Conservation (phyloP, 176 grass and related monocot species). For the Saccharum officinarum region DNA sequence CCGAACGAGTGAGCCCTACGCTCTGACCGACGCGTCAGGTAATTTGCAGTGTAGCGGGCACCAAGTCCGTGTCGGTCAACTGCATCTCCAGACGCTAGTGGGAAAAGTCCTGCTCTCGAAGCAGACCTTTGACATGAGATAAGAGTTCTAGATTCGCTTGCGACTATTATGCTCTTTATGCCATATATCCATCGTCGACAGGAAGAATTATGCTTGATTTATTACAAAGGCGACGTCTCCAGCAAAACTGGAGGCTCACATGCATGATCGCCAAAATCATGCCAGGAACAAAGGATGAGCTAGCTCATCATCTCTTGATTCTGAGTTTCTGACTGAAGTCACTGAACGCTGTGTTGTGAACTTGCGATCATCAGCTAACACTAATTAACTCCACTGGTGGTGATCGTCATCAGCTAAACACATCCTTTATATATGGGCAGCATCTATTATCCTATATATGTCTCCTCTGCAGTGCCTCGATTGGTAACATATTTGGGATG, state of each 20-base stretch:
- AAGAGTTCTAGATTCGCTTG: not conserved
- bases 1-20: constrained; percentile 15
- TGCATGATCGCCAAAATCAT: not conserved
- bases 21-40: constrained; percentile 10
- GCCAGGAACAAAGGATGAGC: not conserved
- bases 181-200: not conserved
- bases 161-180: not conserved
- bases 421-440: too few species aligned
- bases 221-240: not conserved
- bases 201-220: not conserved
- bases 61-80: constrained; percentile 45
- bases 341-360: not conserved
- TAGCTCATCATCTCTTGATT: not conserved
- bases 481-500: not conserved
- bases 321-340: not conserved
- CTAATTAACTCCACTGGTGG: too few species aligned
- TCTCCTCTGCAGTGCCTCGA: too few species aligned
- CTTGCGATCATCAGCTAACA: not conserved
- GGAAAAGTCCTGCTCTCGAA: constrained; percentile 23
- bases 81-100: constrained; percentile 33
- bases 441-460: too few species aligned
- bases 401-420: too few species aligned
- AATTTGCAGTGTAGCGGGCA: not conserved
- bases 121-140: constrained; percentile 27
- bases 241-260: constrained; percentile 26